Percentiles rank a stretch among this genome's conserved stretches.
Conservation (phyloP, 129 eudicot genomes). For the Chrysanthemum lavandulifolium region DNA sequence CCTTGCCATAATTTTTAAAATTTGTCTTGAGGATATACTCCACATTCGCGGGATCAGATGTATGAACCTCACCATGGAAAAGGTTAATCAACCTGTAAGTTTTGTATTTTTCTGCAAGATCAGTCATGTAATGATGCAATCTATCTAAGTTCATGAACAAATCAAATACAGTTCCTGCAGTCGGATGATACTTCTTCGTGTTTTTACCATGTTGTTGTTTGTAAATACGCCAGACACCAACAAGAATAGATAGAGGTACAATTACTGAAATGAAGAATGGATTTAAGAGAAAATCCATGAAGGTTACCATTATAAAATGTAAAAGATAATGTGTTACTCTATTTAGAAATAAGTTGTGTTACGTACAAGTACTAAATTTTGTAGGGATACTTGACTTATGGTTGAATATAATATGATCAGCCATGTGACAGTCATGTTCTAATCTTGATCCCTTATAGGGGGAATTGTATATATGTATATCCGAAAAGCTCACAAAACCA, state of each 20-base stretch:
- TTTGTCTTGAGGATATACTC: too few relatives aligned
- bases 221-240: neutral
- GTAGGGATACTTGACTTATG: too few relatives aligned
- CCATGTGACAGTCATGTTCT: too few relatives aligned
- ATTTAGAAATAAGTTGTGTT: neutral
- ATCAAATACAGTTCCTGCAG: constrained; percentile 19
- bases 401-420: too few relatives aligned
- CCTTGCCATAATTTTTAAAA: too few relatives aligned
- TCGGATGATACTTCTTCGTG: constrained; percentile 22
- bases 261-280: constrained; percentile 1
- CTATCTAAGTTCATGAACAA: constrained; percentile 9
- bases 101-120: constrained; percentile 4
- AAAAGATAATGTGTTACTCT: neutral
- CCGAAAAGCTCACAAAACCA: too few relatives aligned
- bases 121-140: constrained; percentile 19
- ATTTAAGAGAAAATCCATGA: constrained; percentile 4
- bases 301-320: neutral
- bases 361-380: too few relatives aligned
- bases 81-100: constrained; percentile 5
- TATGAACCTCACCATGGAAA: too few relatives aligned
- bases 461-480: too few relatives aligned
- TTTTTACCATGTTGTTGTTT: neutral
- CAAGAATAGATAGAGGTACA: neutral
- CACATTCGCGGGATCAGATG: too few relatives aligned
- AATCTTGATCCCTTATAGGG: too few relatives aligned